These are phyloP conservation scores for Ramaria sp. DNA, from an alignment of 768 basidiomycete species.

Conservation along the genomic window DNA sequence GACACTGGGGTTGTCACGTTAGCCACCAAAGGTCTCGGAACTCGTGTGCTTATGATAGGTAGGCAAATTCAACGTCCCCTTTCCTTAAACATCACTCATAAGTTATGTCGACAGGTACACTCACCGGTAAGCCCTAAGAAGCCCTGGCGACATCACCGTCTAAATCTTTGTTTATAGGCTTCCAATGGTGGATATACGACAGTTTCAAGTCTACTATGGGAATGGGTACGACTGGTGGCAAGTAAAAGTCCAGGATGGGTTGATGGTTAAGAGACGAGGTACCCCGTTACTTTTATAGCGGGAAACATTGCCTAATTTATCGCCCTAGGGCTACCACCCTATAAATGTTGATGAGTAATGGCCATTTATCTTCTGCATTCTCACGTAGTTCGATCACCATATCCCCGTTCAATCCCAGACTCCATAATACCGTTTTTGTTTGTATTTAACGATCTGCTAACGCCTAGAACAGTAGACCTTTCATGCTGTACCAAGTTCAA, in stretches of 20 bases:
- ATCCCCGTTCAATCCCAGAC: too few relatives aligned
- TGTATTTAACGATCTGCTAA: too few relatives aligned
- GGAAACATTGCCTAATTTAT: too few relatives aligned
- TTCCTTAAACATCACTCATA: background rate
- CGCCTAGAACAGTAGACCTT: too few relatives aligned
- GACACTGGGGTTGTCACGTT: slow-evolving; percentile 59
- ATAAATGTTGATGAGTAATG: too few relatives aligned
- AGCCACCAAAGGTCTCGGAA: slow-evolving; percentile 79
- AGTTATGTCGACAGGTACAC: slow-evolving; percentile 17
- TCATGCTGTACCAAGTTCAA: too few relatives aligned
- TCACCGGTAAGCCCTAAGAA: slow-evolving; percentile 27
- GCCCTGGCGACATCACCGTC: background rate
- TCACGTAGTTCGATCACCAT: too few relatives aligned
- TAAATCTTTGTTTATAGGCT: slow-evolving; percentile 39
- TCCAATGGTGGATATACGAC: slow-evolving; percentile 95
- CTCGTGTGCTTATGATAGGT: slow-evolving; percentile 81
- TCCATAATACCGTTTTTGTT: too few relatives aligned
- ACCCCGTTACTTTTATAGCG: background rate
- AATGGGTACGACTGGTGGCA: slow-evolving; percentile 81
- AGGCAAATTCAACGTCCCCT: slow-evolving; percentile 16
- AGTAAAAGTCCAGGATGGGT: slow-evolving; percentile 34
- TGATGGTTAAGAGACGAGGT: background rate
- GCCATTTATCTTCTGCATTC: too few relatives aligned
- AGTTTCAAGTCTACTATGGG: slow-evolving; percentile 77
- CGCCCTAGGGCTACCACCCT: too few relatives aligned